These are phyloP conservation scores for Suillus lakei DNA, from an alignment of 768 basidiomycete genomes.

Conservation along the genomic window DNA sequence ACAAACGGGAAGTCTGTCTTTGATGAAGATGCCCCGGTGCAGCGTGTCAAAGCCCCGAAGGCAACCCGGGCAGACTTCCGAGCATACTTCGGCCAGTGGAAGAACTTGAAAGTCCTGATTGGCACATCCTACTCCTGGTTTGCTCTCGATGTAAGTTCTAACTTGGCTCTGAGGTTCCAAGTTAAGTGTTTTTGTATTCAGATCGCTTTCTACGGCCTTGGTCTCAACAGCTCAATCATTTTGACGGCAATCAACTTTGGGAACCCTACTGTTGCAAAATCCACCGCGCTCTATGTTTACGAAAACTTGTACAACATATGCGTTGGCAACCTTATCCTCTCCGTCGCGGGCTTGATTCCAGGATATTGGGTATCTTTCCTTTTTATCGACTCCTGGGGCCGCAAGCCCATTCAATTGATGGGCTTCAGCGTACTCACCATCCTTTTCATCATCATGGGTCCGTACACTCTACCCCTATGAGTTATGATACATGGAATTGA, in stretches of 20 bases:
- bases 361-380: constrained; percentile 67
- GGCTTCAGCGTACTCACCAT: constrained; percentile 72
- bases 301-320: constrained; percentile 64
- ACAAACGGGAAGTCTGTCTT: constrained; percentile 49
- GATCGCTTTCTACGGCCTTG: constrained; percentile 90
- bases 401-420: constrained; percentile 83
- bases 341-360: constrained; percentile 80
- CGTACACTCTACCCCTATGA: constrained; percentile 19
- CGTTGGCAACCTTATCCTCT: constrained; percentile 78
- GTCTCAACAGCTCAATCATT: constrained; percentile 82
- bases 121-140: constrained; percentile 91
- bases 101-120: constrained; percentile 80
- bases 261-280: constrained; percentile 29
- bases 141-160: constrained; percentile 69
- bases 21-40: constrained; percentile 61
- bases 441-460: constrained; percentile 74
- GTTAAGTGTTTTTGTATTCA: constrained; percentile 27
- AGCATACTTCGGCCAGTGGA: constrained; percentile 69
- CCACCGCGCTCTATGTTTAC: constrained; percentile 50
- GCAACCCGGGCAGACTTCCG: constrained; percentile 72
- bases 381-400: constrained; percentile 78
- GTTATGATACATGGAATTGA: constrained; percentile 3
- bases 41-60: constrained; percentile 71
- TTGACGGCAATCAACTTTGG: constrained; percentile 74
- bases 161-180: neutral